Conservation (phyloP, 2,329 filamentous ascomycete species). For the Botrytis aclada region DNA sequence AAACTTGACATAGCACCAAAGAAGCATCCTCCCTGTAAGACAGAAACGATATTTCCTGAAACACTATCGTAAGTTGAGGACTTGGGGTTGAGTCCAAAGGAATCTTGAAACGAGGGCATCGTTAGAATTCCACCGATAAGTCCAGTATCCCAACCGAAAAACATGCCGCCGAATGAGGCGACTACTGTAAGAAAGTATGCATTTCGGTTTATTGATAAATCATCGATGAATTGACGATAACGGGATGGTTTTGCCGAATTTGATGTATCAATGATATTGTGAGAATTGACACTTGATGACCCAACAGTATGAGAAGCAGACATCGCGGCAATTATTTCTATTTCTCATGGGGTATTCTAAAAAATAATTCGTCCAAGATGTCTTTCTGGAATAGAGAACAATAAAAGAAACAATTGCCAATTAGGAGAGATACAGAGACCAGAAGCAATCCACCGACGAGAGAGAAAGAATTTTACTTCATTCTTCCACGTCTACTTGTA, state of each 20-base stretch:
- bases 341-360: background rate
- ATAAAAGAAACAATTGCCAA: too few species aligned
- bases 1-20: slow-evolving; percentile 53
- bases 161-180: slow-evolving; percentile 63
- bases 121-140: slow-evolving; percentile 73
- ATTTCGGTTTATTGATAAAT: slow-evolving; percentile 15
- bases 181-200: slow-evolving; percentile 18
- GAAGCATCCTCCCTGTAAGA: slow-evolving; percentile 64
- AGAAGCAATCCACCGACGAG: background rate
- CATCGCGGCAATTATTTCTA: background rate
- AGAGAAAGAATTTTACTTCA: too few species aligned
- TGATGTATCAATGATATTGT: background rate
- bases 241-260: background rate
- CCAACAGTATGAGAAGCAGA: background rate
- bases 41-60: slow-evolving; percentile 52
- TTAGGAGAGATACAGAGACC: background rate
- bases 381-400: background rate
- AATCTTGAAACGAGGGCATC: slow-evolving; percentile 54
- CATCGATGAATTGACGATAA: slow-evolving; percentile 12
- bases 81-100: background rate
- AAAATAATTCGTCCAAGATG: background rate
- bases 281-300: background rate
- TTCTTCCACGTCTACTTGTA: background rate
- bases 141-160: slow-evolving; percentile 63
- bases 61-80: slow-evolving; percentile 3